Evolutionary conservation across 225 moss, liverwort and hornwort genomes (phyloP).

Genomic region (Marchantia polymorpha): DNA sequence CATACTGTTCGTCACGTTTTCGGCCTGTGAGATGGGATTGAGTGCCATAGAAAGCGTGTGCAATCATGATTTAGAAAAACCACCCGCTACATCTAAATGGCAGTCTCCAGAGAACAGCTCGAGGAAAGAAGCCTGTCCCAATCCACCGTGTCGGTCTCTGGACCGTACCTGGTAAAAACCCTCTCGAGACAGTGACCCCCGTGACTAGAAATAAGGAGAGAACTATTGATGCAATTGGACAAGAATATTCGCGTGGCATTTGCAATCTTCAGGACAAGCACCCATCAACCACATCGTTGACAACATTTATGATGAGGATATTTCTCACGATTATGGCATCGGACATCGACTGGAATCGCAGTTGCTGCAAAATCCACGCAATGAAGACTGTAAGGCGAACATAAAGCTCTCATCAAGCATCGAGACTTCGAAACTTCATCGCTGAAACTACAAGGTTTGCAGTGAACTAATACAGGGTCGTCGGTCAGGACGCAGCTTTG

Average conservation of each 20-base stretch:
- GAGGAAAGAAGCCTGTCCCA: too few species aligned
- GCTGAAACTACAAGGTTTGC: too few species aligned
- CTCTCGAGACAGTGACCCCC: neutral
- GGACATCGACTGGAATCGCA: conserved; percentile 48
- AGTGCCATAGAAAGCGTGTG: too few species aligned
- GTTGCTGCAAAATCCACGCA: conserved; percentile 30
- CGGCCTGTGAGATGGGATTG: too few species aligned
- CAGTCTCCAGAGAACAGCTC: too few species aligned
- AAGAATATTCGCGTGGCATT: neutral
- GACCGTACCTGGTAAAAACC: too few species aligned
- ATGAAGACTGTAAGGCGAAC: too few species aligned
- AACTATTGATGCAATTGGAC: neutral
- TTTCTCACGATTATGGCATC: conserved; percentile 48
- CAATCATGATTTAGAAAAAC: too few species aligned
- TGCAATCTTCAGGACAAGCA: neutral
- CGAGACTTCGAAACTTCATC: neutral
- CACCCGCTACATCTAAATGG: too few species aligned
- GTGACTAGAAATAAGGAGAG: neutral
- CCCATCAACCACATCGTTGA: neutral
- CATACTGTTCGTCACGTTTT: neutral
- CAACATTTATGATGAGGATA: conserved; percentile 30
- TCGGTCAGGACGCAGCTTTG: neutral
- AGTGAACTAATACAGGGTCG: too few species aligned
- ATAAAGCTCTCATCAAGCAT: neutral
- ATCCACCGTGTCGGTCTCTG: neutral